Percentiles rank a stretch among this genome's conserved stretches.
Conservation (phyloP, 2,329 filamentous ascomycete genomes). For the Dendrostoma leiphaemia region DNA sequence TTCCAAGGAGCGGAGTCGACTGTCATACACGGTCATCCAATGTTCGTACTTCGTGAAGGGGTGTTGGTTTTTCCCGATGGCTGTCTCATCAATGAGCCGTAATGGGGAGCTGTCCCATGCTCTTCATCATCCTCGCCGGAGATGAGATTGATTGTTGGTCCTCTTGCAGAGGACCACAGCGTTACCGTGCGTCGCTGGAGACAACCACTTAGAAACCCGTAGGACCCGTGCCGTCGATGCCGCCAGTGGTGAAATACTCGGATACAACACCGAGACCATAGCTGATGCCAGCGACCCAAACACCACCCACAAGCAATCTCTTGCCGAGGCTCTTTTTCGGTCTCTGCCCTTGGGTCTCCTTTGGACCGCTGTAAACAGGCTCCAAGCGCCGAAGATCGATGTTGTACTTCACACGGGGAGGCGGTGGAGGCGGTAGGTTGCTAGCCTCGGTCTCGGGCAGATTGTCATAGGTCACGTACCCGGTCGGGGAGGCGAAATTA, state of each 20-base stretch:
- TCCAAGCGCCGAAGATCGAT: slow-evolving; percentile 46
- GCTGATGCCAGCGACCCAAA: slow-evolving; percentile 51
- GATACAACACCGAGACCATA: slow-evolving; percentile 59
- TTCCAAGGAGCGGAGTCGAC: background rate
- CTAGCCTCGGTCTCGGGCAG: slow-evolving; percentile 28
- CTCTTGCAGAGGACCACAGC: no score
- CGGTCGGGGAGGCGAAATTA: slow-evolving; percentile 63
- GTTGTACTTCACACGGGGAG: slow-evolving; percentile 35
- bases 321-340: slow-evolving; percentile 40
- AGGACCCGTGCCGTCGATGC: slow-evolving; percentile 38
- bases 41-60: background rate
- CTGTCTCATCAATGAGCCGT: background rate
- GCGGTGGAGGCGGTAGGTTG: slow-evolving; percentile 31
- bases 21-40: background rate
- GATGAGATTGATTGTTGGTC: no score
- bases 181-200: background rate
- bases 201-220: slow-evolving; percentile 16
- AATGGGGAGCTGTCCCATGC: no score
- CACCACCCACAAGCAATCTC: slow-evolving; percentile 51
- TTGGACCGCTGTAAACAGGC: slow-evolving; percentile 43
- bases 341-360: slow-evolving; percentile 13
- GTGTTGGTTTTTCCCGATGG: background rate
- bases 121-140: background rate
- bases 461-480: slow-evolving; percentile 61
- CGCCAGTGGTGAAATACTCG: slow-evolving; percentile 54